These are phyloP conservation scores for Camelina neglecta DNA, from an alignment of 345 rosid species.

Conservation along the genomic window DNA sequence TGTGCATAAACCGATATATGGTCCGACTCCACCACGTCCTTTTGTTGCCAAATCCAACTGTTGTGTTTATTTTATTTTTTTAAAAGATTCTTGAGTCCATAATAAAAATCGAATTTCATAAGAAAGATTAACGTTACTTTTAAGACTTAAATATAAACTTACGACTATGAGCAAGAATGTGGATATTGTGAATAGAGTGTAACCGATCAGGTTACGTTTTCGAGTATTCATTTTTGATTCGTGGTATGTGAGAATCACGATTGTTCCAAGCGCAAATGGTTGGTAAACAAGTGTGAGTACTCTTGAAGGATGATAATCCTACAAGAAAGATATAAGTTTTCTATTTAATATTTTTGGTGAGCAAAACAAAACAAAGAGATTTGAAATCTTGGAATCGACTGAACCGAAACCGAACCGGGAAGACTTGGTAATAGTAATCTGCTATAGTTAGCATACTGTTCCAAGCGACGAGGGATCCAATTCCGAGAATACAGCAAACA, in stretches of 20 bases:
- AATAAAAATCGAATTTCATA: background rate
- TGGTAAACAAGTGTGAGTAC: slow-evolving; percentile 84
- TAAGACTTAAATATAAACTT: slow-evolving; percentile 36
- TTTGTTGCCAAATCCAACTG: slow-evolving; percentile 82
- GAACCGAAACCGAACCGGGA: slow-evolving; percentile 68
- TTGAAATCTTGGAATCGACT: background rate
- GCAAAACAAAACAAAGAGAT: slow-evolving; percentile 11
- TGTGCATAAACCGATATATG: slow-evolving; percentile 69
- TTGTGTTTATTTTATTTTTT: no score
- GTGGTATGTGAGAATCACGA: slow-evolving; percentile 59
- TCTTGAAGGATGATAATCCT: slow-evolving; percentile 94
- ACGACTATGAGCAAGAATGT: slow-evolving; percentile 76
- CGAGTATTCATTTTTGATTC: slow-evolving; percentile 80
- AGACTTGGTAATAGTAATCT: slow-evolving; percentile 76
- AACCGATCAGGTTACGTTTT: slow-evolving; percentile 71
- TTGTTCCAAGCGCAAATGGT: slow-evolving; percentile 77
- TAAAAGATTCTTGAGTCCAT: background rate
- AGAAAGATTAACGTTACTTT: background rate
- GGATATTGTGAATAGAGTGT: slow-evolving; percentile 58
- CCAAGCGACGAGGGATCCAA: slow-evolving; percentile 84
- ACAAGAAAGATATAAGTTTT: slow-evolving; percentile 25
- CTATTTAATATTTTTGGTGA: background rate
- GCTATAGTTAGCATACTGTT: slow-evolving; percentile 80
- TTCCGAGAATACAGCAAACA: slow-evolving; percentile 81
- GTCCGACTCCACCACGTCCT: slow-evolving; percentile 78